Evolutionary conservation across 345 rosid species (phyloP).

Genomic region (Euphorbia peplus): DNA sequence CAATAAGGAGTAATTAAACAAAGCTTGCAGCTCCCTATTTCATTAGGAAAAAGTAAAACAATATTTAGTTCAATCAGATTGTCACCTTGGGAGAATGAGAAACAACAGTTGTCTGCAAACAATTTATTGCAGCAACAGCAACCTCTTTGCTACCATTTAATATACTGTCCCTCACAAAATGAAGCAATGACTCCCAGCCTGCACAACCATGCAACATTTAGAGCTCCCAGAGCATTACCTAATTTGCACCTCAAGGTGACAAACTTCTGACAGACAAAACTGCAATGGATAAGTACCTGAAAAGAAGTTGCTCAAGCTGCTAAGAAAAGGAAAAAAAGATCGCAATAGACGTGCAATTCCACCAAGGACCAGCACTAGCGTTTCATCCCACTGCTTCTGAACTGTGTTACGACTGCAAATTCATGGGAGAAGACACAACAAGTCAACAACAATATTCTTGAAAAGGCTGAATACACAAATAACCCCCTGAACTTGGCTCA

Average conservation of each 20-base stretch:
- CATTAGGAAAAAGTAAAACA: slow-evolving; percentile 6
- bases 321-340: slow-evolving; percentile 85
- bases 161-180: slow-evolving; percentile 67
- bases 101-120: slow-evolving; percentile 78
- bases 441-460: background rate
- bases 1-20: slow-evolving; percentile 3
- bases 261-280: slow-evolving; percentile 1
- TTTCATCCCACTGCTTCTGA: slow-evolving; percentile 99
- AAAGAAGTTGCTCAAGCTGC: slow-evolving; percentile 73
- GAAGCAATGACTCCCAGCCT: slow-evolving; percentile 95
- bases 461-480: too few relatives aligned
- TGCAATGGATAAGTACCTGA: slow-evolving; percentile 49
- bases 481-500: too few relatives aligned
- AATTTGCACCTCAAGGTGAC: background rate
- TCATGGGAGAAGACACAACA: slow-evolving; percentile 17
- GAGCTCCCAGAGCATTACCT: background rate
- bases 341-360: slow-evolving; percentile 93
- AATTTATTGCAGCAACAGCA: slow-evolving; percentile 83
- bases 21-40: background rate
- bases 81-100: slow-evolving; percentile 80
- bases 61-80: slow-evolving; percentile 1
- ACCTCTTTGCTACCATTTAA: slow-evolving; percentile 91
- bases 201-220: slow-evolving; percentile 21
- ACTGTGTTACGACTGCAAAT: slow-evolving; percentile 87
- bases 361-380: slow-evolving; percentile 88